Base-by-base conservation (phyloP, 2,329 filamentous ascomycete species). In the Ophiostoma montium region DNA sequence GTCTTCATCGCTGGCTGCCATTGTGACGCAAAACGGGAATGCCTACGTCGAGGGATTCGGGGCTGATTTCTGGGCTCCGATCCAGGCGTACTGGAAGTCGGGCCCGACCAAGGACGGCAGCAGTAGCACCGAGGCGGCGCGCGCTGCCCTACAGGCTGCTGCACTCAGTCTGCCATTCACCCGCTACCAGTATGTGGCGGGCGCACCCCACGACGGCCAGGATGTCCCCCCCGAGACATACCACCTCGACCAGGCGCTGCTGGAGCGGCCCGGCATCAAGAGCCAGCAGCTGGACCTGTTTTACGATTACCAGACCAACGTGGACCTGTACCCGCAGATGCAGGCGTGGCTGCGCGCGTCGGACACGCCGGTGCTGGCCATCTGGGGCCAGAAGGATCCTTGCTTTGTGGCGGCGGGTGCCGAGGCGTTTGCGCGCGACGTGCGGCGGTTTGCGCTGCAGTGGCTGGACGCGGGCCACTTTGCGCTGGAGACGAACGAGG, bases 1-100 rank as follows among this genome's bases (percentile, higher is more conserved):
- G 35, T 42, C 39, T 27, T 4, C 23, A 35, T 42, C 39, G 15
- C 21, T 41, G 15, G 39, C 39, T 16, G 71, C 73, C 13, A 73
- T 80, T 53, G 65, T 80, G 49, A 64, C 68, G 3, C 76, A 81
- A 55, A 80, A 79, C 56, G 77, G 75, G 36, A 82, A 80, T 54
- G 75, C 76, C 13, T 81, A 80, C 56, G 62, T 57, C 5, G 74
- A 76, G 54, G 77, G 76, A 3, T 63, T 80, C 5, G 68, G 68
- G 13, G 55, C 58, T 18, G 57, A 60, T 1, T 73, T 76, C 60
- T 78, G 74, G 73, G 64, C 63, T 4, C 68, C 70, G 0, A 53
- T 76, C 27, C 57, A 63, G 46, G 58, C 63, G 27, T 67, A 70
- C 51, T 77, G 73, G 74, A 62, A 52, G 1, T 65, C 62, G 3